phyloP scores from a whole-genome alignment of 306 rosid species.

The Arachis hypogaea region DNA sequence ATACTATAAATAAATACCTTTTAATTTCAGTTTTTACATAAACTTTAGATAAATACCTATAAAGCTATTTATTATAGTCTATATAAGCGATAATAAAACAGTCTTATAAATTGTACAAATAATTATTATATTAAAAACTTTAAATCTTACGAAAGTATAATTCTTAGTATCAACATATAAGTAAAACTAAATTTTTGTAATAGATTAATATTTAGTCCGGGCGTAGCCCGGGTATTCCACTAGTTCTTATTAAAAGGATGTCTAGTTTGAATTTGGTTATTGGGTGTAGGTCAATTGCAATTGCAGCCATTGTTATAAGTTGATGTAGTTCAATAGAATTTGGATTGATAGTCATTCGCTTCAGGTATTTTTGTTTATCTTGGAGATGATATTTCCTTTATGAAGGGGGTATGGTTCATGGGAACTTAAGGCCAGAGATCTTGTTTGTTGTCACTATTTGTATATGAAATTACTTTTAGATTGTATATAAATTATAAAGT shows the following conservation, averaged over 20 bases:
- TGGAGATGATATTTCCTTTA: not conserved
- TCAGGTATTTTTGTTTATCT: constrained; percentile 26
- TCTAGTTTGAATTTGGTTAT: constrained; percentile 25
- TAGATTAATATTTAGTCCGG: too few species aligned
- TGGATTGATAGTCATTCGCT: not conserved
- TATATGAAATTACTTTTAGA: constrained; percentile 23
- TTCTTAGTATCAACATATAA: too few species aligned
- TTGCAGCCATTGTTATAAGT: constrained; percentile 7
- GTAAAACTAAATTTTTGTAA: too few species aligned
- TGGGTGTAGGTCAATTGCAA: not conserved
- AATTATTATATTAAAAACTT: too few species aligned
- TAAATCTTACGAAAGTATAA: too few species aligned
- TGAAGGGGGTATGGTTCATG: constrained; percentile 20
- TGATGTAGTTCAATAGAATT: not conserved
- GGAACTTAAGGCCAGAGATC: constrained; percentile 9
- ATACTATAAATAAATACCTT: too few species aligned
- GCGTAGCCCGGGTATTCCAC: too few species aligned
- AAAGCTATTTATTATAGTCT: too few species aligned
- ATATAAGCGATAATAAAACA: too few species aligned
- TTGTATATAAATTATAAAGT: constrained; percentile 20
- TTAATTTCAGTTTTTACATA: too few species aligned
- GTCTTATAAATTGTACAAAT: too few species aligned
- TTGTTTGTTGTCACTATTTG: constrained; percentile 8
- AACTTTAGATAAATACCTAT: too few species aligned
- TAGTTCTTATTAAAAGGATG: not conserved